Evolutionary conservation across 2,329 filamentous ascomycete species (phyloP), one percentile per base, ranked within the genome.

Genomic region (Capronia americana): DNA sequence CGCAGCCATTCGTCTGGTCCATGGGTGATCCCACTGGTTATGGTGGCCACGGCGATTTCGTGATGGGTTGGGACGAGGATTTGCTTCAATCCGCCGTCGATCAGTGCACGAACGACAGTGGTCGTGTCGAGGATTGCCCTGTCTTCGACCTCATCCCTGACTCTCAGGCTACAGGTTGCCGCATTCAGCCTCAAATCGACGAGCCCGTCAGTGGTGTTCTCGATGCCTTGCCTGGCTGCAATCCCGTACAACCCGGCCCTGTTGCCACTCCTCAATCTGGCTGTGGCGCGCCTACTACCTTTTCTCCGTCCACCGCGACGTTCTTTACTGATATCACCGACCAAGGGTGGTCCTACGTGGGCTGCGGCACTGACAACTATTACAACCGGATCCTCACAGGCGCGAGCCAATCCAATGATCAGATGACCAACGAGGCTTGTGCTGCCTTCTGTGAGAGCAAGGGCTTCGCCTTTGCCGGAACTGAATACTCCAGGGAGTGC

Each of bases 21-120:
- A 79, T 79, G 64, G 80, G 82, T 32, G 83, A 85, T 66, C 76
- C 78, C 4, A 84, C 81, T 4, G 83, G 84, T 6, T 85, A 81
- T 68, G 83, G 83, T 1, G 82, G 84, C 71, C 85, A 86, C 67
- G 85, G 81, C 20, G 84, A 93, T 77, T 92, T 93, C 79, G 78
- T 90, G 70, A 87, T 90, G 69, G 90, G 86, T 17, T 93, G 91
- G 91, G 87, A 92, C 71, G 82, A 85, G 68, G 76, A 80, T 30
- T 82, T 84, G 54, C 86, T 92, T 57, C 87, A 90, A 77, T 81
- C 85, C 67, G 89, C 90, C 70, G 87, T 92, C 71, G 83, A 90
- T 74, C 85, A 81, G 58, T 92, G 91, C 80, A 81, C 88, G 72
- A 85, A 84, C 54, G 84, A 86, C 57, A 84, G 84, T 64, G 70